Conservation (phyloP, 1,284 basidiomycete genomes). For the Macrocystidia cucumis region DNA sequence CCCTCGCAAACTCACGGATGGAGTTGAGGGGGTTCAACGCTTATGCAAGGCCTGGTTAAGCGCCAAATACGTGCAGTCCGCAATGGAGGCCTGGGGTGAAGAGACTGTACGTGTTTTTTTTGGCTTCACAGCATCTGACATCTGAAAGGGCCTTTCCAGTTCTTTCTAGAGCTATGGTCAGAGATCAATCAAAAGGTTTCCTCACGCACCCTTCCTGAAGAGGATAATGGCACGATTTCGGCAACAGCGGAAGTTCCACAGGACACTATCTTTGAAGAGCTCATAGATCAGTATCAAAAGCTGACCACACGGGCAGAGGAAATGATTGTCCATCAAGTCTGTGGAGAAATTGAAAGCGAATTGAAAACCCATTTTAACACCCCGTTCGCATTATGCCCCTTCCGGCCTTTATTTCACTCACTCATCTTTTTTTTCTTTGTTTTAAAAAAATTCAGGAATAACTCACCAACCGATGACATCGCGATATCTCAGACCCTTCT, state of each 20-base stretch:
- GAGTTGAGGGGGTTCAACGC: slow-evolving; percentile 73
- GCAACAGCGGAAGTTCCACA: slow-evolving; percentile 32
- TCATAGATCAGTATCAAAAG: slow-evolving; percentile 55
- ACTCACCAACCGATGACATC: slow-evolving; percentile 31
- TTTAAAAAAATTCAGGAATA: slow-evolving; percentile 11
- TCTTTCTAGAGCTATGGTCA: slow-evolving; percentile 83
- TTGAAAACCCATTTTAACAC: slow-evolving; percentile 64
- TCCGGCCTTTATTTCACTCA: slow-evolving; percentile 5
- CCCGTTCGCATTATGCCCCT: slow-evolving; percentile 24
- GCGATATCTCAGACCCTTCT: slow-evolving; percentile 61
- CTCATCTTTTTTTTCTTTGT: neutral
- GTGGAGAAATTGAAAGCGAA: slow-evolving; percentile 68
- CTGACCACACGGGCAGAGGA: slow-evolving; percentile 73
- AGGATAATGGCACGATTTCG: slow-evolving; percentile 43
- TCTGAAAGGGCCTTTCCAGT: slow-evolving; percentile 35
- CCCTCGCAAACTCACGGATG: slow-evolving; percentile 58
- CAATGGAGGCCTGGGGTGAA: slow-evolving; percentile 78
- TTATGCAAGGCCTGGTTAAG: slow-evolving; percentile 81
- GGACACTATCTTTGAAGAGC: slow-evolving; percentile 71
- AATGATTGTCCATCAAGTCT: slow-evolving; percentile 77
- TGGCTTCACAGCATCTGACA: slow-evolving; percentile 2
- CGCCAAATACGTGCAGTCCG: slow-evolving; percentile 59
- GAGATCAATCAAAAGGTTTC: slow-evolving; percentile 59
- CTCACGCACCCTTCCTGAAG: slow-evolving; percentile 45
- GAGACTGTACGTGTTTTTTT: slow-evolving; percentile 53